Conservation (phyloP, 73 alveolate species). For the Paraurostyla sp. region DNA sequence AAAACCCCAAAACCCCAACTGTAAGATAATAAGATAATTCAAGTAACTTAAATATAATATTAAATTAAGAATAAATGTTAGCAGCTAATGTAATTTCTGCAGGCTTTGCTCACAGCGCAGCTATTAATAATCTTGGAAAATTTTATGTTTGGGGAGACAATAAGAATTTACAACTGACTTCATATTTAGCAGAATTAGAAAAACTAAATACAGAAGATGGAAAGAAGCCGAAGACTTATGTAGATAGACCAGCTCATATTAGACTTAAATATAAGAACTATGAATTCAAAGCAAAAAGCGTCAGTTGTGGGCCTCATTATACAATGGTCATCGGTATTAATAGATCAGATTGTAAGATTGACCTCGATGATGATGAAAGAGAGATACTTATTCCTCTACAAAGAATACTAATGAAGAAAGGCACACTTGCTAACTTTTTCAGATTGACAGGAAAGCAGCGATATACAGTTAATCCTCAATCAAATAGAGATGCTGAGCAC, state of each 20-base stretch:
- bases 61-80: neutral
- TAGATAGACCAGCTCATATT: constrained; percentile 16
- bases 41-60: too few relatives aligned
- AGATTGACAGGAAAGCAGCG: constrained; percentile 26
- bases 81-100: constrained; percentile 37
- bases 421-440: constrained; percentile 21
- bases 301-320: constrained; percentile 63
- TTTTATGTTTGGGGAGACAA: constrained; percentile 57
- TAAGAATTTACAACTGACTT: constrained; percentile 7
- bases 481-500: neutral
- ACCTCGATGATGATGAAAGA: constrained; percentile 34
- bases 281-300: constrained; percentile 49
- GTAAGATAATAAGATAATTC: too few relatives aligned
- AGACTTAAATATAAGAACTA: constrained; percentile 29
- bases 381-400: constrained; percentile 37
- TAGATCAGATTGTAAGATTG: neutral
- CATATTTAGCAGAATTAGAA: neutral
- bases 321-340: constrained; percentile 48
- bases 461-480: neutral
- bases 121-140: neutral
- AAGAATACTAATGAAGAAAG: neutral
- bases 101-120: constrained; percentile 38
- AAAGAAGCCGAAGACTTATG: neutral
- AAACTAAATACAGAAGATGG: neutral
- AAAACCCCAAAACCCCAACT: too few relatives aligned